Percentiles rank a stretch among this genome's conserved stretches.
These are phyloP conservation scores for Coemansia asiatica DNA, from an alignment of 192 early-diverging fungal species.

Conservation along the genomic window DNA sequence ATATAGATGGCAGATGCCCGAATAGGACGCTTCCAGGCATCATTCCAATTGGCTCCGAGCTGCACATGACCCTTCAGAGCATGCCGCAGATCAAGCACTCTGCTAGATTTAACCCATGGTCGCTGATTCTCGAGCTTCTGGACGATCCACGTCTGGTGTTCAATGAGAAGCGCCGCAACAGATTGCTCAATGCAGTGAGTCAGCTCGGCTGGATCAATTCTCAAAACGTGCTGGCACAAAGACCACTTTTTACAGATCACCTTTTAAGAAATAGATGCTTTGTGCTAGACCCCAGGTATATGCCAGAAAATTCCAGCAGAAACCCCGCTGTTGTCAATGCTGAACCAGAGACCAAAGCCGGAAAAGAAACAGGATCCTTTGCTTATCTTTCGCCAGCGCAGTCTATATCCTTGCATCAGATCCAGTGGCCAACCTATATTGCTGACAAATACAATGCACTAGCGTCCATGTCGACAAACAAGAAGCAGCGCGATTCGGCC, in stretches of 20 bases:
- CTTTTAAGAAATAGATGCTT: conserved; percentile 13
- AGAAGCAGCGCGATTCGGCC: neutral
- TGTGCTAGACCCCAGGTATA: neutral
- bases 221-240: conserved; percentile 21
- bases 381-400: conserved; percentile 21
- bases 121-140: conserved; percentile 37
- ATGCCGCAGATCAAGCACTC: conserved; percentile 14
- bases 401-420: conserved; percentile 25
- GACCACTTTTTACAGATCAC: conserved; percentile 21
- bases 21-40: conserved; percentile 11
- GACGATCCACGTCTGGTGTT: conserved; percentile 29
- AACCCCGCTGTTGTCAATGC: neutral
- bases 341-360: neutral
- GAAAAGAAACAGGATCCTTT: neutral
- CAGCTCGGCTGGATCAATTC: conserved; percentile 33
- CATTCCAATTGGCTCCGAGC: conserved; percentile 19
- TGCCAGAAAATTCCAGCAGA: neutral
- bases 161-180: neutral
- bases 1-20: neutral
- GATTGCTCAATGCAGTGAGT: conserved; percentile 17
- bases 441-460: conserved; percentile 21
- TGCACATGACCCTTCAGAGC: conserved; percentile 17
- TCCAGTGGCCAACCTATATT: conserved; percentile 41
- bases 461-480: neutral
- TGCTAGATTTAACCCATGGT: conserved; percentile 43